Percentiles rank a stretch among this genome's conserved stretches.
phyloP scores from a whole-genome alignment of 1,139 yeast genomes.

The Sugiyamaella neomexicana region DNA sequence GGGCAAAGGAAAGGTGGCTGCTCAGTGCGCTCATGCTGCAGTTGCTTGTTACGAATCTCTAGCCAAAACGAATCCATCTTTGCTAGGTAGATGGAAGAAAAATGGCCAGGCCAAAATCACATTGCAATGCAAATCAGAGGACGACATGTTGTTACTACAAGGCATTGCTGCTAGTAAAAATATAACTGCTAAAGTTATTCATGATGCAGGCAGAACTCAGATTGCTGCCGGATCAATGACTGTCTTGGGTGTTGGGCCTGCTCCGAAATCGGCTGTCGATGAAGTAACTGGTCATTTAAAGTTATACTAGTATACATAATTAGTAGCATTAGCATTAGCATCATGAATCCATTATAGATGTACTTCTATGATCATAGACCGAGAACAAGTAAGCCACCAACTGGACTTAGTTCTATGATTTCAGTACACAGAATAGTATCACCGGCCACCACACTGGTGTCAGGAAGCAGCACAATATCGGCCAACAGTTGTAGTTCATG shows the following conservation, averaged over 20 bases:
- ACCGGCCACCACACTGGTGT: slow-evolving; percentile 33
- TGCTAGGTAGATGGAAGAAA: slow-evolving; percentile 70
- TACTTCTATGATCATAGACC: slow-evolving; percentile 18
- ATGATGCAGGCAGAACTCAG: slow-evolving; percentile 97
- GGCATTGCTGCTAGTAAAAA: slow-evolving; percentile 82
- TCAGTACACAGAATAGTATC: slow-evolving; percentile 41
- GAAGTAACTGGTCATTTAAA: slow-evolving; percentile 77
- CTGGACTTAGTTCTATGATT: slow-evolving; percentile 37
- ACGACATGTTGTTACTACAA: slow-evolving; percentile 72
- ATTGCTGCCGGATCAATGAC: slow-evolving; percentile 94
- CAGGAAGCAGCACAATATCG: slow-evolving; percentile 29
- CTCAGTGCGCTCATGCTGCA: slow-evolving; percentile 98
- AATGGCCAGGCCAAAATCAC: slow-evolving; percentile 96
- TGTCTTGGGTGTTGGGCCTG: slow-evolving; percentile 94
- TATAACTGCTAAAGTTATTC: slow-evolving; percentile 75
- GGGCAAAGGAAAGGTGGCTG: slow-evolving; percentile 96
- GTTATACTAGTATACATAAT: slow-evolving; percentile 46
- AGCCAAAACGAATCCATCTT: slow-evolving; percentile 43
- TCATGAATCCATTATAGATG: slow-evolving; percentile 7
- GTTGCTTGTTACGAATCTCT: slow-evolving; percentile 80
- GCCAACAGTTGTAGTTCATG: slow-evolving; percentile 33
- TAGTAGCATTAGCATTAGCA: slow-evolving; percentile 34
- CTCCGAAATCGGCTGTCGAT: slow-evolving; percentile 81
- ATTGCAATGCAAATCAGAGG: slow-evolving; percentile 68
- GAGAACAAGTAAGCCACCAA: slow-evolving; percentile 36